phyloP scores from a whole-genome alignment of 441 rosid species.

The Daphne laureola region DNA sequence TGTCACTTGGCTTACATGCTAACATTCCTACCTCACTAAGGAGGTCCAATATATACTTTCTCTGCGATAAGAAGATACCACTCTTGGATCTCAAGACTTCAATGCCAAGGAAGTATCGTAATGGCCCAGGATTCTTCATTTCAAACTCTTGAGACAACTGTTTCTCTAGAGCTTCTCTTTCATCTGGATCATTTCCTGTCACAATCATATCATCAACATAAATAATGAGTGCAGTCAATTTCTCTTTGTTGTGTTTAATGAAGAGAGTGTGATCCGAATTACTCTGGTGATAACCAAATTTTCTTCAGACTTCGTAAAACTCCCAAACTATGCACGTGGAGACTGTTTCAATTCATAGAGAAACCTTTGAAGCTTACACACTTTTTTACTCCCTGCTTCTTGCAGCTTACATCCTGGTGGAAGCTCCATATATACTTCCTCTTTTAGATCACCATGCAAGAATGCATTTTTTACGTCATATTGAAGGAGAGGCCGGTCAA shows the following conservation, averaged over 20 bases:
- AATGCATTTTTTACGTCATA: background rate
- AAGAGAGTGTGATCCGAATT: background rate
- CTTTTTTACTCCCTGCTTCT: too few relatives aligned
- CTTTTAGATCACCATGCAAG: background rate
- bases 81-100: too few relatives aligned
- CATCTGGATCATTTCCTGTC: background rate
- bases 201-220: background rate
- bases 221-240: background rate
- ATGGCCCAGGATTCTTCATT: background rate
- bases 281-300: background rate
- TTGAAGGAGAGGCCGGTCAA: background rate
- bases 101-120: too few relatives aligned
- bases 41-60: background rate
- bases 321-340: too few relatives aligned
- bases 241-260: background rate
- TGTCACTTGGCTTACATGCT: background rate
- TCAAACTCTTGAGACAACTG: background rate
- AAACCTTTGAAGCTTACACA: too few relatives aligned
- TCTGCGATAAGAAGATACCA: background rate
- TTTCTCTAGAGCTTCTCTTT: background rate
- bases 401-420: too few relatives aligned
- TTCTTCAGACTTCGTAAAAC: too few relatives aligned
- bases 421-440: too few relatives aligned
- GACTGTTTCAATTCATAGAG: too few relatives aligned
- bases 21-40: background rate